Evolutionary conservation across 441 rosid genomes (phyloP), one percentile per base, ranked within the genome.

Genomic region (Pelargonium cotyledonis): DNA sequence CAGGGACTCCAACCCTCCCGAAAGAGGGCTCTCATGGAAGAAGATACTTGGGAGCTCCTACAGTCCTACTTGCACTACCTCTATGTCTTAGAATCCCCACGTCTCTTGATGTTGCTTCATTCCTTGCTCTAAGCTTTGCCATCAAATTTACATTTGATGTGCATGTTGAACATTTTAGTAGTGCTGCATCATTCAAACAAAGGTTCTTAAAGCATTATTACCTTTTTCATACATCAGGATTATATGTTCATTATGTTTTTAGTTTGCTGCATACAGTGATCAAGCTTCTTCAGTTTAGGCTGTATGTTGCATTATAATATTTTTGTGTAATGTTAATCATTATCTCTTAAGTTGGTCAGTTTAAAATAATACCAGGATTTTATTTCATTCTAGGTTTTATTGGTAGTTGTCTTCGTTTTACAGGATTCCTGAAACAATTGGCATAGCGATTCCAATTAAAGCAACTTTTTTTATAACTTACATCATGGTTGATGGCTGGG

Each of bases 401-500:
- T 76, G 2, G 61, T 10, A 21, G 69, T 53, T 23, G 70, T 12
- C 1, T 31, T 47, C n/a, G 16, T 67, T 11, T 5, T 72, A 78
- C 88, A 95, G 98, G 0, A 85, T 90, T 78, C 97, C 98, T 4
- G 74, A 79, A 76, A 95, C 95, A 65, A 76, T 95, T 35, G 98
- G 99, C 11, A 80, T 85, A 55, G 99, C 99, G 2, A 82, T 95
- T 79, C 98, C 99, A 55, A 73, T 82, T 69, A 88, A 85, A 83
- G 99, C 99, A 73, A 91, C 99, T 65, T 91, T 94, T 81, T 94
- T 94, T 78, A 88, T 94, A 70, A 88, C 96, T 65, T 94, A 89
- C 64, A 89, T 95, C 72, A 95, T 91, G 97, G 88, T 91, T 60
- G 99, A 95, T 77, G 99, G 99, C 70, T 95, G 99, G 99, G 91